Base-by-base conservation (phyloP, 306 rosid species). In the Astragalus membranaceus region DNA sequence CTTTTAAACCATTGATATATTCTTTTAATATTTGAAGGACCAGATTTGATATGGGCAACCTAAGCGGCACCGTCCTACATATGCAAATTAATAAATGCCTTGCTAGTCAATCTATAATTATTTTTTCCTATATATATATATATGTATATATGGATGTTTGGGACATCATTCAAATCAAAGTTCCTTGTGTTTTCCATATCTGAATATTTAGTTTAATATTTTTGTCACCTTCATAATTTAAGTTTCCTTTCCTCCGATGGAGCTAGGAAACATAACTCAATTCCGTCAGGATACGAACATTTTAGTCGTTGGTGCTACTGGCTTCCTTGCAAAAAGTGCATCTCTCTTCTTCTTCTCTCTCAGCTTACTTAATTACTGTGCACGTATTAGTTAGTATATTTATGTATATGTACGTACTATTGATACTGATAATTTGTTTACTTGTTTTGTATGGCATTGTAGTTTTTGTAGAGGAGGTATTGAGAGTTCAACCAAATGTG, bases 401-500 rank as follows among this genome's bases (percentile, higher is more conserved):
- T 20, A 5, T 55, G n/a, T 3, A 4, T 10, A 26, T 26, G 8
- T 29, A 11, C n/a, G 11, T 53, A 4, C 2, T 4, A 5, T 11
- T 50, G 10, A 10, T 44, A 10, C 10, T 48, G 9, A 2, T 60
- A 9, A 50, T 53, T 51, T 60, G 50, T 15, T 10, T 58, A 13
- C 9, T 58, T 48, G 5, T 5, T 50, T 30, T 71, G 15, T 37
- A 7, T 42, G 29, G 4, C 41, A 8, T 30, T 64, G 72, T 78
- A 93, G 97, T 90, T 80, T 79, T 93, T 67, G 72, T 82, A 37
- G 98, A 93, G 86, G 90, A 90, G 79, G 42, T 90, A 63, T 51
- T 93, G n/a, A 77, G 98, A 65, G 76, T 81, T 64, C 91, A 92
- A 60, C 87, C 96, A 30, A 81, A 89, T 57, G 88, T 89, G 72